A percentile compares a stretch with the other conserved stretches of the same genome.
phyloP scores from a whole-genome alignment of 306 rosid genomes.

The Inga laurina region DNA sequence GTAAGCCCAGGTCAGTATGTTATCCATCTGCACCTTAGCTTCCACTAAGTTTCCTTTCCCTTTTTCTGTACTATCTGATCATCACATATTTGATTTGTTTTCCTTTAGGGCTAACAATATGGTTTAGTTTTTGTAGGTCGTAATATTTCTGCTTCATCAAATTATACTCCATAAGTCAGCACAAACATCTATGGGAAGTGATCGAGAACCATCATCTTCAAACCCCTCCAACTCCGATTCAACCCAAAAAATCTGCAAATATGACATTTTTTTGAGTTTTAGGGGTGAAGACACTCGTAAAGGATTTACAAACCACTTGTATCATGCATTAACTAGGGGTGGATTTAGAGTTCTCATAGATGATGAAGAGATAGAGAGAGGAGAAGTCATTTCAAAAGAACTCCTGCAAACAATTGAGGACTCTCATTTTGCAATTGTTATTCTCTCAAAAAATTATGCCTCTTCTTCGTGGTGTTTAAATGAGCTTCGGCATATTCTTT shows the following conservation, averaged over 20 bases:
- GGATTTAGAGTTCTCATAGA: neutral
- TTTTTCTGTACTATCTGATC: too few relatives aligned
- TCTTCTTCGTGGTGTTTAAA: too few relatives aligned
- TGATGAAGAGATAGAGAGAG: neutral
- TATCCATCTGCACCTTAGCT: too few relatives aligned
- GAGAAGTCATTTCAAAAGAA: neutral
- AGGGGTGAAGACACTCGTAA: neutral
- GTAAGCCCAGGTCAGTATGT: too few relatives aligned
- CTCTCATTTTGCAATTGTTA: neutral
- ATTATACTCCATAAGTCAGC: neutral
- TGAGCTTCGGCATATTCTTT: too few relatives aligned
- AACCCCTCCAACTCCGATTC: neutral
- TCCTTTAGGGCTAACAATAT: too few relatives aligned
- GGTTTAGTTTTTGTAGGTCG: too few relatives aligned
- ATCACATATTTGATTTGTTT: too few relatives aligned
- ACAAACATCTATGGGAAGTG: too few relatives aligned
- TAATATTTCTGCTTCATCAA: too few relatives aligned
- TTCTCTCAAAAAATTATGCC: neutral
- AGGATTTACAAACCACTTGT: neutral
- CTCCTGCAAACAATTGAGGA: neutral
- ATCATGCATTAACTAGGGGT: neutral
- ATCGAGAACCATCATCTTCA: neutral
- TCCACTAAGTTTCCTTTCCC: too few relatives aligned
- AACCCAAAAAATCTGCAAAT: neutral
- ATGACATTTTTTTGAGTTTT: neutral